Evolutionary conservation across 2,329 filamentous ascomycete species (phyloP), one percentile per base, ranked within the genome.

Genomic region (Pochonia chlamydosporia): DNA sequence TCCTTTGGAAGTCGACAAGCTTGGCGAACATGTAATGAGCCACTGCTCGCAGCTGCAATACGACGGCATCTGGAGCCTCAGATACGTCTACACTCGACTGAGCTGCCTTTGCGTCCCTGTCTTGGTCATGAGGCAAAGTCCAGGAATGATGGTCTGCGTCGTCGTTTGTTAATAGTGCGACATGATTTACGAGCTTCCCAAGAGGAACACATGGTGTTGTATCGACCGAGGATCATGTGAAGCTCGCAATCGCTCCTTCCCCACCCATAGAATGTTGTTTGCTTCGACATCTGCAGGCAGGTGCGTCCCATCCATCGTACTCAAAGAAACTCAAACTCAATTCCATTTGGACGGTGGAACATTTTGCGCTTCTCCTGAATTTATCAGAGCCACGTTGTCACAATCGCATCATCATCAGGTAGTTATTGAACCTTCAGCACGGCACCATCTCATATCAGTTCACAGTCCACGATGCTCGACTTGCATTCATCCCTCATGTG

Each of bases 201-300:
- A 6, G 42, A 25, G n/a, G 20, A 24, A 14, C 3, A 13, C 20
- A 24, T 37, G 20, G 42, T n/a, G 42, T 43, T 28, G 41, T 25
- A 43, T 37, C 42, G 42, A 31, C 13, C 30, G 31, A 44, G 14
- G 24, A 20, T 44, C 31, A 26, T 44, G 42, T 35, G 41, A 42
- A n/a, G 18, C 33, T 36, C 7, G 33, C 33, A 18, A 35, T 26
- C 42, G 31, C 42, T 35, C 42, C 42, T 44, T 31, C 42, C 42
- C 20, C 35, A n/a, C 11, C n/a, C n/a, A n/a, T n/a, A n/a, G n/a
- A 20, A 20, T 20, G 33, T 25, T 25, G 13, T 24, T 21, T 36
- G 8, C 16, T 36, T 36, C 33, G 33, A 8, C 16, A 8, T 28
- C 26, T 28, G 7, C 13, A 28, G 26, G 26, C 26, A 28, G 7